Conservation (phyloP, 371 early-diverging fungal species). For the Vairimorpha necatrix region DNA sequence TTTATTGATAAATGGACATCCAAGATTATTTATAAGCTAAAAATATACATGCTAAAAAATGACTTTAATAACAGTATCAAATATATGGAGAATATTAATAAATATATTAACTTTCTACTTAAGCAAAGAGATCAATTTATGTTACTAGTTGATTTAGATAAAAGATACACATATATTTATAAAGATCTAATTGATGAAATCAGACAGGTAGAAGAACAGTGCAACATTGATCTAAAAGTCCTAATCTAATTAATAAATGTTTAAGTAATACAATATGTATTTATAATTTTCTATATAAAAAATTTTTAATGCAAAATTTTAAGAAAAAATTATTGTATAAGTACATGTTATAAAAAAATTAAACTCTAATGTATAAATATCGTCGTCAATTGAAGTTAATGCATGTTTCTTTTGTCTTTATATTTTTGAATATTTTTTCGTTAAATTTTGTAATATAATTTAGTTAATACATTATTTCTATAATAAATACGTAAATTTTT, state of each 20-base stretch:
- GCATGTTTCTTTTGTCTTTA: too few relatives aligned
- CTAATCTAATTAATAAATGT: neutral
- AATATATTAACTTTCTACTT: conserved; percentile 6
- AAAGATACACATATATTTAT: neutral
- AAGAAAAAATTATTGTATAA: too few relatives aligned
- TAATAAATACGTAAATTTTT: too few relatives aligned
- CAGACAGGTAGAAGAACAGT: neutral
- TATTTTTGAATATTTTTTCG: too few relatives aligned
- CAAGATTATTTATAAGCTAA: neutral
- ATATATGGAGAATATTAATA: conserved; percentile 9
- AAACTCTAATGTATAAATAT: too few relatives aligned
- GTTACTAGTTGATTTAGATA: neutral
- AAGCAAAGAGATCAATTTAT: conserved; percentile 13
- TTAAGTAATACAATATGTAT: too few relatives aligned
- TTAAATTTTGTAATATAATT: too few relatives aligned
- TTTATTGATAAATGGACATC: conserved; percentile 18
- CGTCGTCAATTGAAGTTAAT: too few relatives aligned
- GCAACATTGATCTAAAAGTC: conserved; percentile 9
- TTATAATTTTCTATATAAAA: too few relatives aligned
- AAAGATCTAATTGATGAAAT: conserved; percentile 6
- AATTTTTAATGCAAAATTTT: too few relatives aligned
- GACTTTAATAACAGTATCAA: conserved; percentile 14
- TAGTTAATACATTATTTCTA: too few relatives aligned
- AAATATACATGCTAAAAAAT: conserved; percentile 1
- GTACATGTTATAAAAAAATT: too few relatives aligned